Conservation (phyloP, 2,329 filamentous ascomycete species). For the Fusarium avenaceum region DNA sequence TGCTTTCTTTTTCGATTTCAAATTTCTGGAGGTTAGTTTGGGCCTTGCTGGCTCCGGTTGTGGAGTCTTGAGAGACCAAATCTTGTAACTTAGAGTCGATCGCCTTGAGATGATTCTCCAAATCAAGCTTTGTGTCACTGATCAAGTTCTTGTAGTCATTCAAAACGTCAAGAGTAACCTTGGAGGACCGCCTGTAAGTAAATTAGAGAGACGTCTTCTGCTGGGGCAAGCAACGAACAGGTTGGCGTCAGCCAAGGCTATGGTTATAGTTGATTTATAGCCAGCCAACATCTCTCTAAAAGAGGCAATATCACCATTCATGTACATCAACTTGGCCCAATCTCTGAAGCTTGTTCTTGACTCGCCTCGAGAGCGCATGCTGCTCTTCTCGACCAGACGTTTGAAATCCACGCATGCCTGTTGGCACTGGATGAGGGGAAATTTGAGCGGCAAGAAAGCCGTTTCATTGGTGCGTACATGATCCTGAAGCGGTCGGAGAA, state of each 20-base stretch:
- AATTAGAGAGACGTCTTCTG: neutral
- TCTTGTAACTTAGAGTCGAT: slow-evolving; percentile 25
- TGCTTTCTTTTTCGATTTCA: slow-evolving; percentile 21
- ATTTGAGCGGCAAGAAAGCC: slow-evolving; percentile 34
- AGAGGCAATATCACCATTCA: slow-evolving; percentile 58
- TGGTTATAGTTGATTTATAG: slow-evolving; percentile 54
- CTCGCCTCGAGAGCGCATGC: slow-evolving; percentile 6
- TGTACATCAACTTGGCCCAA: slow-evolving; percentile 60
- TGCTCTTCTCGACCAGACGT: slow-evolving; percentile 53
- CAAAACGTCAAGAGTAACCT: slow-evolving; percentile 27
- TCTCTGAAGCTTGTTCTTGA: slow-evolving; percentile 54
- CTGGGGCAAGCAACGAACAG: slow-evolving; percentile 25
- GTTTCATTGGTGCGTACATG: slow-evolving; percentile 22
- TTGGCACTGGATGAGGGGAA: slow-evolving; percentile 58
- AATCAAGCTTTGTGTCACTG: slow-evolving; percentile 37
- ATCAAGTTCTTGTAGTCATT: slow-evolving; percentile 43
- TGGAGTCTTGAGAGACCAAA: neutral
- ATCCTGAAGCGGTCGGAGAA: slow-evolving; percentile 8
- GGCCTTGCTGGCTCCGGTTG: neutral
- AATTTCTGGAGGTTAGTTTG: neutral
- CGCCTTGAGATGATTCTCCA: slow-evolving; percentile 27
- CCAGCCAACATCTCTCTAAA: slow-evolving; percentile 57
- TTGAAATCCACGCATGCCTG: slow-evolving; percentile 59
- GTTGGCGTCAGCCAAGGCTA: slow-evolving; percentile 42
- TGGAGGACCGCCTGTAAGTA: slow-evolving; percentile 1